Base-by-base conservation (phyloP, 352 stramenopile species). In the Globisporangium irregulare region DNA sequence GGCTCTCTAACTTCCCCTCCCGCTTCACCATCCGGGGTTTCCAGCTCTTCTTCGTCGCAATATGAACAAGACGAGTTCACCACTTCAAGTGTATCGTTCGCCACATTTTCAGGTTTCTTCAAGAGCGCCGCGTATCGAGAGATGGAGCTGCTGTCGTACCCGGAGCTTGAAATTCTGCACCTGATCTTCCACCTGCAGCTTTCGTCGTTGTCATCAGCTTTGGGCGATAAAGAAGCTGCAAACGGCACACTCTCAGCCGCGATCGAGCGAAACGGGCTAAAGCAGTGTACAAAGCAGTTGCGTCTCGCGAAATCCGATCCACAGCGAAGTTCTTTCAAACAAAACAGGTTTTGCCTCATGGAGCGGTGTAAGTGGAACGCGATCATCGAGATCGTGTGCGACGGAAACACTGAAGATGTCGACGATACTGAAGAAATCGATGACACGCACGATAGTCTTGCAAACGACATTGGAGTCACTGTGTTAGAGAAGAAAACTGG, bases 111-210 rank as follows among this genome's bases (percentile, higher is more conserved):
- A 3, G 46, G 68, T 24, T 58, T 81, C 22, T 69, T 71, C 24
- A 58, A 73, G 4, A 32, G 32, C 18, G 8, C 41, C 8, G 29
- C 15, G 9, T 41, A 29, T n/a, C 10, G 29, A 32, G 38, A 58
- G 20, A 34, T 53, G 10, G 25, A 25, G n/a, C 3, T 58, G 18
- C 41, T 70, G 10, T 78, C 66, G 2, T 24, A 38, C 1, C 20
- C 71, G 1, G 66, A 75, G 18, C 12, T 80, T 25, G 67, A 79
- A 36, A 62, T 77, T 9, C 32, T 68, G 7, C 68, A 73, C 24
- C 41, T 74, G n/a, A n/a, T 76, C 22, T 73, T 79, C 20, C 62
- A 75, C 34, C 32, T 81, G 3, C 46, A 67, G 29, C n/a, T 48
- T 29, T 41, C 34, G 8, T 5, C 43, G 24, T 14, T 38, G 9